Base-by-base conservation (phyloP, 495 filamentous ascomycete genomes). In the Margaritispora aquatica region DNA sequence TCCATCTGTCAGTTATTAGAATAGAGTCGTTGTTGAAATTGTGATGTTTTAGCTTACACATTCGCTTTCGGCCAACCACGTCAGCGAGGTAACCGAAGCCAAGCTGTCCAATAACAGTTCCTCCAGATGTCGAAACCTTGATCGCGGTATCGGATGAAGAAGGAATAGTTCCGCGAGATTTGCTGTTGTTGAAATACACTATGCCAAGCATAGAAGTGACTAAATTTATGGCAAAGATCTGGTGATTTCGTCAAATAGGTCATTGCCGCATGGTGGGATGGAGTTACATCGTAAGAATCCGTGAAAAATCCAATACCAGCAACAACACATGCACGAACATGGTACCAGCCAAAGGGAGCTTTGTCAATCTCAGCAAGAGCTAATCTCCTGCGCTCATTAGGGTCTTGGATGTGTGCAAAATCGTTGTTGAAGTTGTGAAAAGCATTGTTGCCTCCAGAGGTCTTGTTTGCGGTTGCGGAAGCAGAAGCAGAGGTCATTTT, bases 301-400 rank as follows among this genome's bases (percentile, higher is more conserved):
- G 88, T 89, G 73, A 93, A 92, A 80, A 93, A 92, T 59, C 89
- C 89, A 51, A 89, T 82, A 65, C 89, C 89, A n/a, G 89, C 88
- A 8, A 94, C 88, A 26, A 89, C 74, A 23, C 88, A 75, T 46
- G 88, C 88, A 27, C 57, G 62, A 29, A 61, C 44, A 68, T 90
- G 88, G 68, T 87, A 87, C 84, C 88, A 89, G 62, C 89, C 86
- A 60, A 92, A 91, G 5, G 82, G 82, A 26, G 88, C 88, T 65
- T 88, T 87, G 70, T 93, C 89, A 57, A 93, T 89, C 66, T 88
- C 81, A 11, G 85, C 85, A 36, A 93, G 81, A 26, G 89, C 88
- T 41, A 85, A 81, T 57, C 88, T 82, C 60, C 89, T 80, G 41
- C 87, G 80, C 68, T 90, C 87, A 61, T 88, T 86, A 27, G 88